phyloP scores from a whole-genome alignment of 495 filamentous ascomycete species.

The Aspergillus saccharolyticus region DNA sequence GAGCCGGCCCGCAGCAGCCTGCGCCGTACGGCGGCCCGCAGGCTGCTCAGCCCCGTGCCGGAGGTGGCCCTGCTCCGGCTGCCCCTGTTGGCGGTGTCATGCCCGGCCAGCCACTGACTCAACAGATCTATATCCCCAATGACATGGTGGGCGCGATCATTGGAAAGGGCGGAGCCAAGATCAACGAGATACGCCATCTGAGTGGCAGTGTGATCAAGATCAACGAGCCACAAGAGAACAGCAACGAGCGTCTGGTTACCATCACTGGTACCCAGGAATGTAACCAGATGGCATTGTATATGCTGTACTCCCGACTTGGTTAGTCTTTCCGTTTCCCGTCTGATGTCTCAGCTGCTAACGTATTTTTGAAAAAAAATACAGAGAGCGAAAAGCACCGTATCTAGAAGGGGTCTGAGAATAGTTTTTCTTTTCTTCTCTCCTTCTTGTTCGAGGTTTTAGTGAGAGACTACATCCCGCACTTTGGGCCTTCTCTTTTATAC shows the following conservation, averaged over 20 bases:
- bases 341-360: slow-evolving; percentile 18
- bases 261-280: slow-evolving; percentile 97
- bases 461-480: too few species aligned
- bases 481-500: too few species aligned
- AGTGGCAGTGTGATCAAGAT: slow-evolving; percentile 99
- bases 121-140: slow-evolving; percentile 98
- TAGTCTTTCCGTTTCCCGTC: slow-evolving; percentile 37
- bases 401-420: slow-evolving; percentile 24
- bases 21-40: slow-evolving; percentile 57
- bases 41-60: slow-evolving; percentile 48
- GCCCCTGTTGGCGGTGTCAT: slow-evolving; percentile 71
- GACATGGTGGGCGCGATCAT: slow-evolving; percentile 99
- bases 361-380: slow-evolving; percentile 29
- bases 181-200: slow-evolving; percentile 96
- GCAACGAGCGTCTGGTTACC: slow-evolving; percentile 94
- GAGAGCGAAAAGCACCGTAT: slow-evolving; percentile 82
- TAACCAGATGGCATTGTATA: slow-evolving; percentile 98
- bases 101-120: slow-evolving; percentile 83
- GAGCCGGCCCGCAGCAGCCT: slow-evolving; percentile 75
- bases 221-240: slow-evolving; percentile 98
- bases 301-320: slow-evolving; percentile 97
- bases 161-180: slow-evolving; percentile 97
- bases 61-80: slow-evolving; percentile 43
- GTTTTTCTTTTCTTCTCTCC: slow-evolving; percentile 10
- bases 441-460: slow-evolving; percentile 5